Percentiles rank a stretch among this genome's conserved stretches.
phyloP scores from a whole-genome alignment of 225 moss, liverwort and hornwort species.

The Marchantia paleacea region DNA sequence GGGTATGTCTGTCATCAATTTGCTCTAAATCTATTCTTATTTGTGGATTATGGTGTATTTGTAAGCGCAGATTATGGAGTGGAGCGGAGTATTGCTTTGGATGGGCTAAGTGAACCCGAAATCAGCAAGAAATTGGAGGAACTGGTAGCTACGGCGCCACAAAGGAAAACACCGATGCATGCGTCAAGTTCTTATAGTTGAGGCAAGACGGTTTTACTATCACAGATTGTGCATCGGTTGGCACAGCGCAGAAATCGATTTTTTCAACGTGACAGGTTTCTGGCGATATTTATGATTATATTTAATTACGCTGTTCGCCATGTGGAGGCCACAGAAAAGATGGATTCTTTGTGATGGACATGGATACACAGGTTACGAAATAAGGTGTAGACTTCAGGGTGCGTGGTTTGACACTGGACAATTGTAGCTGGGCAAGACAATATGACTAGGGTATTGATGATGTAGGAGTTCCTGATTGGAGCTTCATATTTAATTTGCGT shows the following conservation, averaged over 20 bases:
- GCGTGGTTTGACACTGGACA: not conserved
- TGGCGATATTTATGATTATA: not conserved
- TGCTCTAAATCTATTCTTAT: not conserved
- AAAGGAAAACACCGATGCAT: slow-evolving; percentile 22
- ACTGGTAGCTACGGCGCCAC: slow-evolving; percentile 32
- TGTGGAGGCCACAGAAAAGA: not conserved
- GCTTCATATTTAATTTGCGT: not conserved
- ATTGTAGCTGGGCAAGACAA: not conserved
- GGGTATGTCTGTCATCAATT: not conserved
- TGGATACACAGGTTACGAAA: not conserved
- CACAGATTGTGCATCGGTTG: not conserved
- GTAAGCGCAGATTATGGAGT: slow-evolving; percentile 69
- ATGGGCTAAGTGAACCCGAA: slow-evolving; percentile 83
- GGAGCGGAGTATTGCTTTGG: slow-evolving; percentile 74
- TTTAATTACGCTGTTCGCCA: not conserved
- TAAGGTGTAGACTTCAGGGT: slow-evolving; percentile 1
- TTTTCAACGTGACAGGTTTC: not conserved
- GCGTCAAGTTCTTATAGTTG: not conserved
- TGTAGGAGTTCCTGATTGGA: not conserved
- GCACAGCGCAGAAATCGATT: not conserved
- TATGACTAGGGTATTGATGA: too few species aligned
- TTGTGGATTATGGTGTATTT: not conserved
- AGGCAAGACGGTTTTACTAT: not conserved
- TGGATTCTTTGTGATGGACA: not conserved
- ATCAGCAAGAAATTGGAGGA: slow-evolving; percentile 77